phyloP scores from a whole-genome alignment of 192 early-diverging fungal species.

The Backusella tarrabulga region DNA sequence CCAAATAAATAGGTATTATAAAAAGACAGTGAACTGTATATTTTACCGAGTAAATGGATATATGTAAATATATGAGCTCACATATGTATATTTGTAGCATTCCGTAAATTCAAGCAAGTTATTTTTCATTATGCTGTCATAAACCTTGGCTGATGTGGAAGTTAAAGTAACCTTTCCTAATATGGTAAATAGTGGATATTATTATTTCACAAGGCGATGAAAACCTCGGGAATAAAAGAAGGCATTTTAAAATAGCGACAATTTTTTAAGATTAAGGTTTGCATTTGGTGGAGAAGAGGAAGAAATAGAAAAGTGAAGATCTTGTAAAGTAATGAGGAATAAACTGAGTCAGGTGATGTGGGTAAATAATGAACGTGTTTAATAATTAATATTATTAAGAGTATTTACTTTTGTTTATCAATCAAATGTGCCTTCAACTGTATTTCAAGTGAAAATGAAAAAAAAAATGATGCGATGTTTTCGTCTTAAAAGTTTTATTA shows the following conservation, averaged over 20 bases:
- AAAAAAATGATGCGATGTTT: not conserved
- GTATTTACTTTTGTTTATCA: conserved; percentile 4
- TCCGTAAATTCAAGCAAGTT: not conserved
- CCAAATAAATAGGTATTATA: not conserved
- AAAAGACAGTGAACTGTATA: not conserved
- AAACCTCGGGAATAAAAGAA: not conserved
- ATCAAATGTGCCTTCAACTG: not conserved
- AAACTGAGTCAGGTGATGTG: not conserved
- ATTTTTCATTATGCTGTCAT: conserved; percentile 3
- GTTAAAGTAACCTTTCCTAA: not conserved
- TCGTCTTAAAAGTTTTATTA: not conserved
- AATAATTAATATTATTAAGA: conserved; percentile 1
- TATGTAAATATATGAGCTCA: not conserved
- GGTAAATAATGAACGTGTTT: not conserved
- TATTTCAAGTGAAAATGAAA: not conserved
- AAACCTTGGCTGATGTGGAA: not conserved
- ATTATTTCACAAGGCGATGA: not conserved
- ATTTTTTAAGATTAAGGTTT: not conserved
- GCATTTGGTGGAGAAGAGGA: not conserved
- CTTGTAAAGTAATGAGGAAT: not conserved
- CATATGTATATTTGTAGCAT: not conserved
- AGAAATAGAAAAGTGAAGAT: not conserved
- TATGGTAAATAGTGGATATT: not conserved
- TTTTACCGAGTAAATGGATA: not conserved
- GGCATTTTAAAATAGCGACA: not conserved